phyloP scores from a whole-genome alignment of 495 filamentous ascomycete genomes.

The Trichoderma erinaceum region DNA sequence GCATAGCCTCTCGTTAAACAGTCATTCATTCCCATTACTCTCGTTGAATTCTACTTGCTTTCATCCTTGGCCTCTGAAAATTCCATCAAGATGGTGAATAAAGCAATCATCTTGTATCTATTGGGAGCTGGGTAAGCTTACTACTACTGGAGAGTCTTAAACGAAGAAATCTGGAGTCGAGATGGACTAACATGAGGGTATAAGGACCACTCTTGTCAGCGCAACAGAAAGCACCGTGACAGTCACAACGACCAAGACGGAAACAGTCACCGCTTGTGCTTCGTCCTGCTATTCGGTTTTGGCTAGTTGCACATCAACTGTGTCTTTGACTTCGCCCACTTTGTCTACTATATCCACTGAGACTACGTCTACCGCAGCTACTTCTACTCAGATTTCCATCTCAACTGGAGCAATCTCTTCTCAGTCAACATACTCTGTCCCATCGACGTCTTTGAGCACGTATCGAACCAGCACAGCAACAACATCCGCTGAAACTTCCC shows the following conservation, averaged over 20 bases:
- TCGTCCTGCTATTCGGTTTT: constrained; percentile 1
- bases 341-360: neutral
- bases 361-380: neutral
- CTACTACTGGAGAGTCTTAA: neutral
- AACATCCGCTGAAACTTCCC: neutral
- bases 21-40: neutral
- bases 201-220: neutral
- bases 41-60: neutral
- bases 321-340: constrained; percentile 8
- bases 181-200: neutral
- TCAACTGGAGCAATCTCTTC: neutral
- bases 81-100: neutral
- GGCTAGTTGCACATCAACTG: constrained; percentile 11
- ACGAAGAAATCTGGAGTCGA: neutral
- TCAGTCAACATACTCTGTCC: neutral
- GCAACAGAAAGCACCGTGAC: constrained; percentile 8
- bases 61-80: neutral
- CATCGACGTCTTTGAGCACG: neutral
- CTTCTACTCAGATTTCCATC: neutral
- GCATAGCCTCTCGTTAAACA: neutral
- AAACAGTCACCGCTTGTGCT: constrained; percentile 6
- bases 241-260: constrained; percentile 8
- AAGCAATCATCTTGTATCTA: neutral
- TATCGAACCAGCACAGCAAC: neutral
- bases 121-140: neutral